Conservation (phyloP, 345 rosid species). For the Alliaria petiolata region DNA sequence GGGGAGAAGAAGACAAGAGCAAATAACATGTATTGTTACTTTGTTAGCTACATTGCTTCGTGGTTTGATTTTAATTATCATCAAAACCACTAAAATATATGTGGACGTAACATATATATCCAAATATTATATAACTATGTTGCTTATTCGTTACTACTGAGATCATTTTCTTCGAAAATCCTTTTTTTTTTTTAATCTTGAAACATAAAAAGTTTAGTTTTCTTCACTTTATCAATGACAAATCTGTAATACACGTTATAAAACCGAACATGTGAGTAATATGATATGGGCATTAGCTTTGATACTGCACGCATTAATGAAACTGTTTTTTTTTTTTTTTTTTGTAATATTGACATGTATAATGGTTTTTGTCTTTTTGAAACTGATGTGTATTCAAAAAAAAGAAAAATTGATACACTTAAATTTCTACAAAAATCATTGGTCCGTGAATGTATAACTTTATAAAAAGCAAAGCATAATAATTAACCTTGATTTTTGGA, state of each 20-base stretch:
- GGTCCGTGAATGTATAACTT: constrained; percentile 8
- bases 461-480: constrained; percentile 17
- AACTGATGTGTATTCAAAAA: not conserved
- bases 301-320: not conserved
- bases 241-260: not conserved
- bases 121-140: not conserved
- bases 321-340: not conserved
- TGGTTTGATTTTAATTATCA: constrained; percentile 19
- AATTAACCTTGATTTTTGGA: constrained; percentile 26
- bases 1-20: constrained; percentile 28
- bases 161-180: constrained; percentile 6
- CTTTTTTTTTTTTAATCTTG: not conserved
- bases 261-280: not conserved
- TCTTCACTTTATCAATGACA: not conserved
- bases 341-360: not conserved
- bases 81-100: constrained; percentile 14
- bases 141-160: constrained; percentile 12
- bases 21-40: constrained; percentile 21
- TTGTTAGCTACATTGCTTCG: constrained; percentile 20
- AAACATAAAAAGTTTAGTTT: not conserved
- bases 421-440: constrained; percentile 3
- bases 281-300: not conserved
- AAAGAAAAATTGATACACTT: not conserved
- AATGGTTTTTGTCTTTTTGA: too few relatives aligned
- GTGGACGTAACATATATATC: not conserved